Percentiles rank a stretch among this genome's conserved stretches.
phyloP scores from a whole-genome alignment of 2,329 filamentous ascomycete genomes.

The Triangularia verruculosa region DNA sequence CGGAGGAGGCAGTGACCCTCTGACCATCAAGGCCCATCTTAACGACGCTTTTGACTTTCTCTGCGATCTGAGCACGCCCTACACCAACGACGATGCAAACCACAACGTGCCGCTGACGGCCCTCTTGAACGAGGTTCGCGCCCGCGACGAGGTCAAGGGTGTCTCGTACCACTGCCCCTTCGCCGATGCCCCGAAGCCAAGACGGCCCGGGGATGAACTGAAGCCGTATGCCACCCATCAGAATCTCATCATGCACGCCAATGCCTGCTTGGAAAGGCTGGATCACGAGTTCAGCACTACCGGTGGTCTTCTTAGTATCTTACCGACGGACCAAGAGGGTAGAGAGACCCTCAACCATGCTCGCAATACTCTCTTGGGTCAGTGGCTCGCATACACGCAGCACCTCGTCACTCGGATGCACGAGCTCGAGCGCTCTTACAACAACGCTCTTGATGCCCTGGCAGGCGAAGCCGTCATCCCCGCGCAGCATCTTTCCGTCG shows the following conservation, averaged over 20 bases:
- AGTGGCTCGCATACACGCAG: conserved; percentile 55
- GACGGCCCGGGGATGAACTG: conserved; percentile 25
- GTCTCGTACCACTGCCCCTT: conserved; percentile 49
- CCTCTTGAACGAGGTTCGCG: conserved; percentile 45
- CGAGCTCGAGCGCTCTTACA: conserved; percentile 54
- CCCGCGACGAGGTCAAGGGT: conserved; percentile 41
- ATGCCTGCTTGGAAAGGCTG: conserved; percentile 56
- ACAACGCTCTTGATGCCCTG: conserved; percentile 49
- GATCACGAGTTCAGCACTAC: conserved; percentile 57
- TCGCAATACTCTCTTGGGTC: conserved; percentile 53
- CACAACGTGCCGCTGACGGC: conserved; percentile 48
- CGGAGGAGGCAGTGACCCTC: not conserved
- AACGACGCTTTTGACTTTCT: conserved; percentile 58
- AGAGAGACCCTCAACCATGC: conserved; percentile 40
- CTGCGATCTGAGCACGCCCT: conserved; percentile 47
- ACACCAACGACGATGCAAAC: conserved; percentile 46
- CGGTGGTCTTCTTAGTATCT: conserved; percentile 54
- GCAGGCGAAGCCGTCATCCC: conserved; percentile 50
- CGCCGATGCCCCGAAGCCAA: conserved; percentile 22
- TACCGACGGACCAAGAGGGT: conserved; percentile 43
- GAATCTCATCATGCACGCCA: conserved; percentile 54
- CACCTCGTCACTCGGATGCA: conserved; percentile 53
- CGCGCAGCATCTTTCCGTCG: conserved; percentile 48
- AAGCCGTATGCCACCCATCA: conserved; percentile 46
- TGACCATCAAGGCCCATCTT: conserved; percentile 34